Conservation (phyloP, 192 early-diverging fungal genomes). For the Chytriomyces confervae region DNA sequence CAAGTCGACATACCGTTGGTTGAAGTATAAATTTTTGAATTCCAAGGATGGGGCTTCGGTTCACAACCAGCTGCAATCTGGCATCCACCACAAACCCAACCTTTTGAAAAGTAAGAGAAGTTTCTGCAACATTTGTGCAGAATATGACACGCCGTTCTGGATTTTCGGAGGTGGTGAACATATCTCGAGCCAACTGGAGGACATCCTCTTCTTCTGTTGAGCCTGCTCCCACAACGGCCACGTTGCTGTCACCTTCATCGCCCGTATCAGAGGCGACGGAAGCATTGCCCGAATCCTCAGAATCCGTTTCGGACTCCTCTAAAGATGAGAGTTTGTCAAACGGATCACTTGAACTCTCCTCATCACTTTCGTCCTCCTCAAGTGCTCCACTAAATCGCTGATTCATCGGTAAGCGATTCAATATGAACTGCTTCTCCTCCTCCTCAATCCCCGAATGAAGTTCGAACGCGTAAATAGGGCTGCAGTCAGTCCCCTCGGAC, state of each 20-base stretch:
- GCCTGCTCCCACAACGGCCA: not conserved
- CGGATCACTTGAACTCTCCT: constrained; percentile 22
- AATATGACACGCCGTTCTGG: constrained; percentile 88
- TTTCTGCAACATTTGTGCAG: constrained; percentile 98
- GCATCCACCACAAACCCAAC: constrained; percentile 93
- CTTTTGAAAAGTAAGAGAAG: constrained; percentile 90
- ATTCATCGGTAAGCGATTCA: constrained; percentile 16
- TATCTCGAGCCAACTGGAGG: not conserved
- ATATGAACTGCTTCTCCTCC: constrained; percentile 26
- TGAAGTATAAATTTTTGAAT: constrained; percentile 68
- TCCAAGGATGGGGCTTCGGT: constrained; percentile 65
- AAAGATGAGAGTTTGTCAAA: not conserved
- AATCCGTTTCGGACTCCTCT: not conserved
- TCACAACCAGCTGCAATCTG: constrained; percentile 63
- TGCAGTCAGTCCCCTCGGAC: not conserved
- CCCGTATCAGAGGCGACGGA: not conserved
- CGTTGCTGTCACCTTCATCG: not conserved
- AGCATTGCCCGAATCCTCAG: not conserved
- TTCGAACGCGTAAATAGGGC: constrained; percentile 24
- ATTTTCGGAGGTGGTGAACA: no score
- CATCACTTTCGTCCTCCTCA: not conserved
- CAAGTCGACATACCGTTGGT: constrained; percentile 20
- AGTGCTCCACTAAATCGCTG: not conserved
- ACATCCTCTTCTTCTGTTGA: constrained; percentile 23
- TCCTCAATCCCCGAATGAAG: constrained; percentile 23